Evolutionary conservation across 139 green algal genomes (phyloP).

Genomic region (Tetradesmus obliquus): DNA sequence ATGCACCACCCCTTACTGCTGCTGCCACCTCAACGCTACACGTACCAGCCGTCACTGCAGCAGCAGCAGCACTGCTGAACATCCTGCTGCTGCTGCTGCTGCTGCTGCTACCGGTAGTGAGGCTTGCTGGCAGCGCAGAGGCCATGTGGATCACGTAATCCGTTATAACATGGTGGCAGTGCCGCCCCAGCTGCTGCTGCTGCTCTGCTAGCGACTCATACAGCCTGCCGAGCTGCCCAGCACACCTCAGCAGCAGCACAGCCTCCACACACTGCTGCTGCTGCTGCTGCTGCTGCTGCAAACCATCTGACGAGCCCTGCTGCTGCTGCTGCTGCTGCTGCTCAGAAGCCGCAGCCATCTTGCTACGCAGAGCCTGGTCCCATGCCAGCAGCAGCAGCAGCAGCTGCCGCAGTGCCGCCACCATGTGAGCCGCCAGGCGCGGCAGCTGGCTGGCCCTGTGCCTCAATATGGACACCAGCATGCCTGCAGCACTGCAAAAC

Average conservation of each 20-base stretch:
- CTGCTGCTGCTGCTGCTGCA: slow-evolving; percentile 5
- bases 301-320: not conserved
- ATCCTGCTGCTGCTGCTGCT: slow-evolving; percentile 2
- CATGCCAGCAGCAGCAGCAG: slow-evolving; percentile 40
- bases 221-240: slow-evolving; percentile 23
- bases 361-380: not conserved
- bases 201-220: slow-evolving; percentile 17
- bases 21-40: not conserved
- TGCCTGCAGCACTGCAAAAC: not conserved
- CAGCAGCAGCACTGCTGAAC: not conserved
- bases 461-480: slow-evolving; percentile 8
- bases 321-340: not conserved
- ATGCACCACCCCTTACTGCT: slow-evolving; percentile 6
- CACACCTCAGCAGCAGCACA: slow-evolving; percentile 1
- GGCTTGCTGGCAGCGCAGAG: not conserved
- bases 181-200: slow-evolving; percentile 14
- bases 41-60: not conserved
- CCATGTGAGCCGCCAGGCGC: not conserved
- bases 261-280: not conserved
- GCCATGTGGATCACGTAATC: slow-evolving; percentile 41
- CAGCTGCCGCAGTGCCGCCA: not conserved
- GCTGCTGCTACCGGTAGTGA: not conserved
- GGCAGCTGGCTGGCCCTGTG: not conserved
- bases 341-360: not conserved
- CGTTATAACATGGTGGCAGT: slow-evolving; percentile 26